Evolutionary conservation across 805 yeast species (phyloP).

Genomic region (Suhomyces prunicola): DNA sequence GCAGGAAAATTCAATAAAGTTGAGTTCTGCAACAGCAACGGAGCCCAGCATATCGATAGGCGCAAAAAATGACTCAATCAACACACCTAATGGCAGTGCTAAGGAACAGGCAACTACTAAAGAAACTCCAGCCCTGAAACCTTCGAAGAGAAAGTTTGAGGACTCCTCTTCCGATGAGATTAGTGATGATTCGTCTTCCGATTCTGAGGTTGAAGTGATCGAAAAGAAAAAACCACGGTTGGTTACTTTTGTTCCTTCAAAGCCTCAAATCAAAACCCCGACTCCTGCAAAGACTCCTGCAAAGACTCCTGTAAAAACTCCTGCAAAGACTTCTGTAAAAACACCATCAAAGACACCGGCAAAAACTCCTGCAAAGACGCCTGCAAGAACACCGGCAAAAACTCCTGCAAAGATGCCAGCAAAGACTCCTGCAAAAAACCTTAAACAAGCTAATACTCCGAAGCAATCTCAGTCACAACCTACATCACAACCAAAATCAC

Average conservation of each 20-base stretch:
- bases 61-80: not conserved
- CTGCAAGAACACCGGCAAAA: not conserved
- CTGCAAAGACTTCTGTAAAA: not conserved
- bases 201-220: slow-evolving; percentile 12
- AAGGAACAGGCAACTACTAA: slow-evolving; percentile 1
- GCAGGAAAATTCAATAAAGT: not conserved
- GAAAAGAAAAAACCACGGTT: slow-evolving; percentile 20
- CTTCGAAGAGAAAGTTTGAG: slow-evolving; percentile 9
- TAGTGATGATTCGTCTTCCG: slow-evolving; percentile 17
- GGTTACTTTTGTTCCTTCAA: slow-evolving; percentile 8
- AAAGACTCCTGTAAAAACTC: not conserved
- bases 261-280: not conserved
- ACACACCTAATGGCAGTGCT: not conserved
- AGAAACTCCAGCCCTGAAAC: slow-evolving; percentile 4
- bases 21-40: not conserved
- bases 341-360: not conserved
- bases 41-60: not conserved
- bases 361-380: not conserved
- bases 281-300: not conserved
- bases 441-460: not conserved
- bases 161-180: slow-evolving; percentile 17
- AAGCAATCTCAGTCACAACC: not conserved
- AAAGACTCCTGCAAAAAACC: not conserved
- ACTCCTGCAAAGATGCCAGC: not conserved
- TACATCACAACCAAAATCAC: not conserved